These are phyloP conservation scores for Scalesia atractyloides DNA, from an alignment of 129 eudicot species.

Conservation along the genomic window DNA sequence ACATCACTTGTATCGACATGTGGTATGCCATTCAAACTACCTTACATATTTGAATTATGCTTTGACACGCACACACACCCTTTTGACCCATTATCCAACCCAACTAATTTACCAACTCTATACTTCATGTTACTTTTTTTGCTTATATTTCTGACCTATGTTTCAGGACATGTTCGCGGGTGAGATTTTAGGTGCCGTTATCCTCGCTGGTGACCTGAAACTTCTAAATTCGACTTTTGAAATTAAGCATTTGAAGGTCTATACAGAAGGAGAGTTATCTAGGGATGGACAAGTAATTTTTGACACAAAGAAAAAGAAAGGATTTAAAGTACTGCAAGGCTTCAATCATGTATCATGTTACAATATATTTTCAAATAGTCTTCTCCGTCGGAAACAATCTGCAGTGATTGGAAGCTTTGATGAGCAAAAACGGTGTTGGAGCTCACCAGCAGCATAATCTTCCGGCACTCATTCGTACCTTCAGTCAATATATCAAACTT, in stretches of 20 bases:
- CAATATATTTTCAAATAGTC: constrained; percentile 42
- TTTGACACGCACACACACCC: neutral
- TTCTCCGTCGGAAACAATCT: constrained; percentile 55
- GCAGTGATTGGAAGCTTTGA: constrained; percentile 76
- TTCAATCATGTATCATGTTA: constrained; percentile 49
- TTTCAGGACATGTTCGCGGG: constrained; percentile 73
- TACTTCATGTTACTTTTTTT: neutral
- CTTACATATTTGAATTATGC: neutral
- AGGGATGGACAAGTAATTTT: constrained; percentile 59
- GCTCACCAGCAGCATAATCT: constrained; percentile 17
- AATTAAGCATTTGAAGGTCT: constrained; percentile 41
- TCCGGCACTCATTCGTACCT: too few species aligned
- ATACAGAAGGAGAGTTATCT: constrained; percentile 50
- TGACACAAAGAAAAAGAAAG: constrained; percentile 41
- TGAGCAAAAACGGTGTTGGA: constrained; percentile 65
- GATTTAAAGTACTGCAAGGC: constrained; percentile 49
- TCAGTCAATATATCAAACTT: too few species aligned
- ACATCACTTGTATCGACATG: constrained; percentile 52
- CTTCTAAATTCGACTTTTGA: constrained; percentile 34
- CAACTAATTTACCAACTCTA: neutral
- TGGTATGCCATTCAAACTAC: constrained; percentile 41
- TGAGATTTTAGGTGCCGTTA: constrained; percentile 75
- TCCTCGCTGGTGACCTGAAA: constrained; percentile 42
- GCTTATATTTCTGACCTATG: neutral
- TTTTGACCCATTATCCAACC: neutral